Evolutionary conservation across 139 green algal species (phyloP).

Genomic region (Trebouxia sp.): DNA sequence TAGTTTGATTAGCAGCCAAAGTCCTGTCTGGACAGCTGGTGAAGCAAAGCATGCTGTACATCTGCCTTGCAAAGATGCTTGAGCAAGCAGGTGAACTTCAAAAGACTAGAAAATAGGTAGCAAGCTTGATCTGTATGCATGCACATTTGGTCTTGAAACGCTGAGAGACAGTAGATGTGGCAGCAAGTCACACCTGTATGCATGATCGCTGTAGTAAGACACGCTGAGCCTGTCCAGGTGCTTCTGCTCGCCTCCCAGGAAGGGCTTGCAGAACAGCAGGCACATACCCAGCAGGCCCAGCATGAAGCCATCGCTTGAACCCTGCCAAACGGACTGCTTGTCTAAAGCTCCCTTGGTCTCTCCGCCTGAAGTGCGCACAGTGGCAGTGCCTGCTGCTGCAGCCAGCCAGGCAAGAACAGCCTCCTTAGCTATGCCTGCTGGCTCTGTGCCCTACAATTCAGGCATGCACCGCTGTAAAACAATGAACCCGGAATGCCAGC

Average conservation of each 20-base stretch:
- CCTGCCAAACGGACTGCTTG: constrained; percentile 32
- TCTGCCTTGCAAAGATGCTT: too few relatives aligned
- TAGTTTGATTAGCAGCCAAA: too few relatives aligned
- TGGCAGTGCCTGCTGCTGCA: constrained; percentile 41
- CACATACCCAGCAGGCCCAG: constrained; percentile 42
- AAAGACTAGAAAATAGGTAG: too few relatives aligned
- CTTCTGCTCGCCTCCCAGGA: constrained; percentile 46
- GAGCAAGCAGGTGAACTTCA: too few relatives aligned
- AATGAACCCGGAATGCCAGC: too few relatives aligned
- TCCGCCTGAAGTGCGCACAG: constrained; percentile 36
- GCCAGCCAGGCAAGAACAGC: constrained; percentile 56
- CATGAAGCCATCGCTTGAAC: constrained; percentile 45
- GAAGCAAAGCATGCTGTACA: too few relatives aligned
- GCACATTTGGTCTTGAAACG: too few relatives aligned
- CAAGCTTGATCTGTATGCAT: too few relatives aligned
- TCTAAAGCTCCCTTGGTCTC: constrained; percentile 42
- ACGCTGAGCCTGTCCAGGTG: constrained; percentile 44
- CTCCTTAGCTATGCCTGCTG: constrained; percentile 38
- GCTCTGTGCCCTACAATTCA: background rate
- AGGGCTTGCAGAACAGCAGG: constrained; percentile 51
- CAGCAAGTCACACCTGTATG: constrained; percentile 31
- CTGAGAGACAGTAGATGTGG: too few relatives aligned
- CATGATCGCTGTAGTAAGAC: constrained; percentile 46
- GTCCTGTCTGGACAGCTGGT: too few relatives aligned
- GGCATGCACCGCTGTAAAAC: background rate